Conservation (phyloP, 208 protist genomes). For the Angomonas deanei region DNA sequence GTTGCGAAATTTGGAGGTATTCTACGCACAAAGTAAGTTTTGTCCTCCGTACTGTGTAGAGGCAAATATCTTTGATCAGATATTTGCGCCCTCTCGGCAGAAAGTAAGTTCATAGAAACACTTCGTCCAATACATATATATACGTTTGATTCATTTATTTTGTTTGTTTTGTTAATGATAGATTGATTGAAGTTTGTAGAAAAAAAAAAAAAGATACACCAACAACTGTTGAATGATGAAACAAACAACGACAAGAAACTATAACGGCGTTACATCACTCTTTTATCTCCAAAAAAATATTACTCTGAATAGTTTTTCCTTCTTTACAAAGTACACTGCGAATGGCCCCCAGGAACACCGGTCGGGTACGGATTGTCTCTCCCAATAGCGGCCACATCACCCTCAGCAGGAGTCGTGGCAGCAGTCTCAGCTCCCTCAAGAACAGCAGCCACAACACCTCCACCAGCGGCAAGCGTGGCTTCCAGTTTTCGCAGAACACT, state of each 20-base stretch:
- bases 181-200: too few species aligned
- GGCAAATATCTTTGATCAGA: conserved; percentile 34
- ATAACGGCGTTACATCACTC: too few species aligned
- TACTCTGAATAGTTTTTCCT: background rate
- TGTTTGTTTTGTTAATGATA: too few species aligned
- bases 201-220: background rate
- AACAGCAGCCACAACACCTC: conserved; percentile 1
- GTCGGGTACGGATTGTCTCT: conserved; percentile 11
- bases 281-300: background rate
- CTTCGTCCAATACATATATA: background rate
- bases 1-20: conserved; percentile 23
- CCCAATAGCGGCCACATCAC: background rate
- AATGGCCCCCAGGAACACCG: conserved; percentile 8
- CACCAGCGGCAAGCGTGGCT: background rate
- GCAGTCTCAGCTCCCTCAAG: background rate
- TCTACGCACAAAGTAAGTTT: conserved; percentile 27
- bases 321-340: background rate
- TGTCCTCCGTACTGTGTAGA: conserved; percentile 41
- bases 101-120: background rate
- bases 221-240: background rate
- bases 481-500: too few species aligned
- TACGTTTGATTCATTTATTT: background rate
- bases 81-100: conserved; percentile 22
- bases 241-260: too few species aligned
- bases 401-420: background rate